Percentiles rank a stretch among this genome's conserved stretches.
Evolutionary conservation across 2,329 filamentous ascomycete genomes (phyloP).

Genomic region (Bipolaris gigantea): DNA sequence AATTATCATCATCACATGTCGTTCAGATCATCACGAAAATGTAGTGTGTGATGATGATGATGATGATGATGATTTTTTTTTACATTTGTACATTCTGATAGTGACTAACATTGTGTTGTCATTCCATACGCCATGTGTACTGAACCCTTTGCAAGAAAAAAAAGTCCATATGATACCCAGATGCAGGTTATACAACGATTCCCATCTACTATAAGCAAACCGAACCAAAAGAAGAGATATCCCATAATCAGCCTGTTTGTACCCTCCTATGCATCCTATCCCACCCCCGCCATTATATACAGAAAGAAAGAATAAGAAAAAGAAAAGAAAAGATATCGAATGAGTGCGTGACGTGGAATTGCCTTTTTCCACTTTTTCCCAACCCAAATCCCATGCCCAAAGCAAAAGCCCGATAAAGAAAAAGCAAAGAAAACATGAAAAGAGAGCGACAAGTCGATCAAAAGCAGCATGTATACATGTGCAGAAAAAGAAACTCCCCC

Average conservation of each 20-base stretch:
- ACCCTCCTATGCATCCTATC: not conserved
- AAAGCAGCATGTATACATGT: no score
- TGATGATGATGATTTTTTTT: not conserved
- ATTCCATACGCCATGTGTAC: no score
- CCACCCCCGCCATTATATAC: not conserved
- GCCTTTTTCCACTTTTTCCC: no score
- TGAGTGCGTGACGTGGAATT: not conserved
- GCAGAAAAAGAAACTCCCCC: no score
- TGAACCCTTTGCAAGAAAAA: no score
- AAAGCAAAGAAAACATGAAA: not conserved
- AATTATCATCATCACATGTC: not conserved
- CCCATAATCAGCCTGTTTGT: not conserved
- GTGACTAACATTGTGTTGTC: not conserved
- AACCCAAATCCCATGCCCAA: no score
- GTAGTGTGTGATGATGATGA: no score
- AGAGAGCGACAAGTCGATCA: not conserved
- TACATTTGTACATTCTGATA: not conserved
- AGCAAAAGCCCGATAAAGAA: not conserved
- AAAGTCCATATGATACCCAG: no score
- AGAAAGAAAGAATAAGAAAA: not conserved
- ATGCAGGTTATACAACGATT: no score
- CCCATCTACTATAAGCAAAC: no score
- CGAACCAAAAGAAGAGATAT: no score
- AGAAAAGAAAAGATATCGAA: not conserved
- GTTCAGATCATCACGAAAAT: no score